Base-by-base conservation (phyloP, 192 early-diverging fungal genomes). In the Diversispora epigaea region DNA sequence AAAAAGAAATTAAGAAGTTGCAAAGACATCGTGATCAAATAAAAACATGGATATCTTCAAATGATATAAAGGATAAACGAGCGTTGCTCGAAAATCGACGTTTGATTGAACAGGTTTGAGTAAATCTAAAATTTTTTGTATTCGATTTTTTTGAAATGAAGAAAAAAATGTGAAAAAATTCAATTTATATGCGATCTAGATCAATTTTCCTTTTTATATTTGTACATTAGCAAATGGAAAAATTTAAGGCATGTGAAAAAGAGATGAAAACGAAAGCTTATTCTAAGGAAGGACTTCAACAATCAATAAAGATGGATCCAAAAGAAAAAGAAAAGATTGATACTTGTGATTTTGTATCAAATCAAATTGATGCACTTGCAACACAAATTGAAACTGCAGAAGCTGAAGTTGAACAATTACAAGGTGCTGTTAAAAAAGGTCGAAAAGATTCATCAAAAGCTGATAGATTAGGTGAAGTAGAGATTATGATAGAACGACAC, bases 261-360 rank as follows among this genome's bases (percentile, higher is more conserved):
- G 97, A 98, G 80, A 94, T 99, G 86, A 99, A 99, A 82, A 96
- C 96, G 57, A 99, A 99, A 78, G 96, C 97, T 4, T 99, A 91
- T 79, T 98, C 96, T 40, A 94, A 96, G 81, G 97, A 97, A 81
- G 97, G 97, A 19, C 79, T 99, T 58, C 78, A 86, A 70, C 89
- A 89, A 76, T 82, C 88, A 60, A 86, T 87, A 65, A 93, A 92
- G 75, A 82, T 97, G 73, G 97, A 99, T 84, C 97, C 97, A 4
- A 91, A 93, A 79, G 96, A 96, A 71, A 92, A 92, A 77, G 93
- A 96, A 78, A 96, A 95, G 76, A 84, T 88, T 45, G 96, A 98
- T 21, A 79, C 92, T 15, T 87, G 93, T 67, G 88, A 91, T 40
- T 98, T 93, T 91, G 86, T 99, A 39, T 86, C 93, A 21, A 89